phyloP scores from a whole-genome alignment of 176 grass and related monocot species.

The Hordeum vulgare region DNA sequence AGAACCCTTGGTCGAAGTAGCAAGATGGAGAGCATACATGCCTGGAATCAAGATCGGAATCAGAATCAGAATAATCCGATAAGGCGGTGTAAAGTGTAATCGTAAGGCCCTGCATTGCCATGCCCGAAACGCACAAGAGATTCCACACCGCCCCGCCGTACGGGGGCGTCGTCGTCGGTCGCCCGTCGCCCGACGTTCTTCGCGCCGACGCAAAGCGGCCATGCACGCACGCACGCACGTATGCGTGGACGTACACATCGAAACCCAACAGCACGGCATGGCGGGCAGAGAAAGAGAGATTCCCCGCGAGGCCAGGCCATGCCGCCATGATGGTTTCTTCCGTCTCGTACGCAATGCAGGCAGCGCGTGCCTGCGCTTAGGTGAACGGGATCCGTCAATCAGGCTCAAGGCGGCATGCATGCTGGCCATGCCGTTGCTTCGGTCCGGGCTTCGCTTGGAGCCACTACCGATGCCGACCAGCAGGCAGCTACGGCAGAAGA shows the following conservation, averaged over 20 bases:
- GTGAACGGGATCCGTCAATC: constrained; percentile 35
- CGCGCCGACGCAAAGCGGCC: constrained; percentile 27
- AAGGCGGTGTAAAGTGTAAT: background rate
- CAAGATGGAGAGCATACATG: background rate
- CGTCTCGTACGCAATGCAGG: background rate
- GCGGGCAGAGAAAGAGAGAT: constrained; percentile 16
- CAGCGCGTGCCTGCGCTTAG: background rate
- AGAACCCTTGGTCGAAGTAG: background rate
- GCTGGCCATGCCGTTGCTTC: constrained; percentile 4
- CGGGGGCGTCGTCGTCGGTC: background rate
- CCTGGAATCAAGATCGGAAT: background rate
- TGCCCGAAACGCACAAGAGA: background rate
- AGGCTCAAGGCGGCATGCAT: background rate
- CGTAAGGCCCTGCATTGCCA: background rate
- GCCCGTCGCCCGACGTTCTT: constrained; percentile 26
- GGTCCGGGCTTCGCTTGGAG: background rate
- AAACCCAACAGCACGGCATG: background rate
- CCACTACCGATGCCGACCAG: background rate
- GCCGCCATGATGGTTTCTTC: background rate
- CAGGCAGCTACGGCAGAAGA: background rate
- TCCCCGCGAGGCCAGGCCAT: background rate
- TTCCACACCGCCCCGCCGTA: background rate
- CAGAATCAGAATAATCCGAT: background rate
- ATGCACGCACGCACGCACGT: background rate
- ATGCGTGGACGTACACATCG: background rate